These are phyloP conservation scores for Sungouiella blattae DNA, from an alignment of 805 yeast species.

Conservation along the genomic window DNA sequence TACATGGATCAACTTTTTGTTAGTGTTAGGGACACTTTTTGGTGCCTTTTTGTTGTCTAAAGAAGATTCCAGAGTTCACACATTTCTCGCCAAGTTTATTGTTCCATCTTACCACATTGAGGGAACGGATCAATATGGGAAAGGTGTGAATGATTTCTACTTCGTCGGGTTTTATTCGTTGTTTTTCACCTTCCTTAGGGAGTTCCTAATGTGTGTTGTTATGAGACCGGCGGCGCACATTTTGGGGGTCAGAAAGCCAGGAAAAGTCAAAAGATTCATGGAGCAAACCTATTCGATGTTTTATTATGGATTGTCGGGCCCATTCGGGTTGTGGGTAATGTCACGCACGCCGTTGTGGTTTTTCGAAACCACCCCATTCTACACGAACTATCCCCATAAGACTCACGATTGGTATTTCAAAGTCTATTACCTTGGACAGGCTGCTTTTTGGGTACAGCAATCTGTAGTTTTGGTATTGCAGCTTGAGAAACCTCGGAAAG, in stretches of 20 bases:
- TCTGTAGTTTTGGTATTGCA: conserved; percentile 76
- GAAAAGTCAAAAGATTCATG: conserved; percentile 75
- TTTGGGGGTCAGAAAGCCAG: conserved; percentile 49
- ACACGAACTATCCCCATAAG: conserved; percentile 77
- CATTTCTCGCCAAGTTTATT: conserved; percentile 56
- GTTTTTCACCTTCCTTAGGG: conserved; percentile 86
- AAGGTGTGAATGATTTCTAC: conserved; percentile 78
- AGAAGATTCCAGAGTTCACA: conserved; percentile 56
- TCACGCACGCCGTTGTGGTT: conserved; percentile 76
- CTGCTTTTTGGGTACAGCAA: conserved; percentile 98
- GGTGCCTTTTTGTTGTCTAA: conserved; percentile 38
- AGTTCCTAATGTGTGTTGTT: conserved; percentile 80
- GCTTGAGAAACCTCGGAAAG: conserved; percentile 93
- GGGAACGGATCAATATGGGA: conserved; percentile 71
- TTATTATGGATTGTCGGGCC: conserved; percentile 78
- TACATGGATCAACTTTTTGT: conserved; percentile 70
- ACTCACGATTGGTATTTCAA: conserved; percentile 69
- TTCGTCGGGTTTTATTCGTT: conserved; percentile 80
- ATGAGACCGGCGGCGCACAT: conserved; percentile 66
- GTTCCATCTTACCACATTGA: conserved; percentile 61
- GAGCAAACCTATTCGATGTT: conserved; percentile 87
- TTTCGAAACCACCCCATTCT: conserved; percentile 81
- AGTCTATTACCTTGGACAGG: conserved; percentile 83
- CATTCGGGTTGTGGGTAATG: conserved; percentile 90
- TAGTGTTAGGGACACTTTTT: conserved; percentile 42